These are phyloP conservation scores for Ophiostoma triangulosporum DNA, from an alignment of 2,329 filamentous ascomycete species.

Conservation along the genomic window DNA sequence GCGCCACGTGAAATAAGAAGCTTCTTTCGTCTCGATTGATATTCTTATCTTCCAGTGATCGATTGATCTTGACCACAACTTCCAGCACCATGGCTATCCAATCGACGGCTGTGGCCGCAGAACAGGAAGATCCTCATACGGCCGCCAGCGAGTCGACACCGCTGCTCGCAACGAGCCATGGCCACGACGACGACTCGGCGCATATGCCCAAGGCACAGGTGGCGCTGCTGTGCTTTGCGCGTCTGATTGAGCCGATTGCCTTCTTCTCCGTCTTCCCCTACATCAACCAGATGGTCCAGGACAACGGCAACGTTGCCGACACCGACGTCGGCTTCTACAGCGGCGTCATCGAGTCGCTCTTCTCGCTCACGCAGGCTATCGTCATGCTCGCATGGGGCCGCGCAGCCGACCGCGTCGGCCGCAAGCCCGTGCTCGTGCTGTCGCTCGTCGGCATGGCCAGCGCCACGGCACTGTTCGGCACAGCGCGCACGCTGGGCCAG, in stretches of 20 bases:
- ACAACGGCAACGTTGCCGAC: constrained; percentile 46
- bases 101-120: neutral
- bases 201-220: constrained; percentile 50
- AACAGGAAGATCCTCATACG: neutral
- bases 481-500: constrained; percentile 52
- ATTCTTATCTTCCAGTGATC: too few species aligned
- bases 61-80: too few species aligned
- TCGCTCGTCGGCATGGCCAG: constrained; percentile 51
- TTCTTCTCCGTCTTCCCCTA: constrained; percentile 77
- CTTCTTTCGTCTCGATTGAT: too few species aligned
- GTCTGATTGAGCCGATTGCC: constrained; percentile 62
- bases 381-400: constrained; percentile 65
- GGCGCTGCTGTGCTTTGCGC: constrained; percentile 57
- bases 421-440: constrained; percentile 34
- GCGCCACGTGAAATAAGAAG: too few species aligned
- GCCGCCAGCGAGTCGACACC: constrained; percentile 11
- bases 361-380: constrained; percentile 62
- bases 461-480: constrained; percentile 52
- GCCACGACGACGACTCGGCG: neutral
- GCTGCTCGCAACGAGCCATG: constrained; percentile 16
- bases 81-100: neutral
- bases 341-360: constrained; percentile 61
- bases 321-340: constrained; percentile 69
- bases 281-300: constrained; percentile 62
- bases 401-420: constrained; percentile 41